Evolutionary conservation across 768 basidiomycete species (phyloP), one percentile per base, ranked within the genome.

Genomic region (Rhizopogon vulgaris): DNA sequence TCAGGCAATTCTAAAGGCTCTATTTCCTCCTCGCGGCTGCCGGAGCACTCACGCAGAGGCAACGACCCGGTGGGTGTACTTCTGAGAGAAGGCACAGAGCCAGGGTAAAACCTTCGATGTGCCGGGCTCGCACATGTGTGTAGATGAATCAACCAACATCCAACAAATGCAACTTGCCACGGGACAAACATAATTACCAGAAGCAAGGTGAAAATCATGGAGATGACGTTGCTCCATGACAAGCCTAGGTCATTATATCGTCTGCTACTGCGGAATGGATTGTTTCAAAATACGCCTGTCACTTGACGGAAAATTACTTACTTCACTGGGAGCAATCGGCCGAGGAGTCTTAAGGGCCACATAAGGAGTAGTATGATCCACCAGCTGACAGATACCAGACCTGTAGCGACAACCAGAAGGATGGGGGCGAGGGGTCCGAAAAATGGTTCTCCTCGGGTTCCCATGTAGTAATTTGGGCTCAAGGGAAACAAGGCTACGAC

Each of bases 121-220:
- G 40, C 38, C 34, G 57, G 48, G 36, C 65, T 69, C 15, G 77
- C 77, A 58, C 86, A 90, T 36, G 81, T 84, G 59, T 79, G 71
- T 41, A 90, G 69, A 54, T 92, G 90, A 47, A 87, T 80, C n/a
- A 84, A 54, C 83, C 90, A 90, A 57, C 84, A 84, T 17, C 89
- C 84, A 22, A 95, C 75, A 68, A 87, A 94, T 4, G 87, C 92
- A 9, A 94, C 87, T 68, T 96, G 94, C 82, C 90, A 92, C 0
- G 94, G 94, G n/a, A 94, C 73, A 48, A 93, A 70, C 37, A 89
- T 56, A 53, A 85, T 78, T 37, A 94, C 83, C n/a, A 85, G 69
- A 14, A 78, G 56, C 47, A 85, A 75, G 32, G 94, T 76, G 17
- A 85, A 45, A 6, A 63, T 56, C 65, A 91, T 78, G 6, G 87